Evolutionary conservation across 768 basidiomycete genomes (phyloP), one percentile per base, ranked within the genome.

Genomic region (Phaeotremella skinneri): DNA sequence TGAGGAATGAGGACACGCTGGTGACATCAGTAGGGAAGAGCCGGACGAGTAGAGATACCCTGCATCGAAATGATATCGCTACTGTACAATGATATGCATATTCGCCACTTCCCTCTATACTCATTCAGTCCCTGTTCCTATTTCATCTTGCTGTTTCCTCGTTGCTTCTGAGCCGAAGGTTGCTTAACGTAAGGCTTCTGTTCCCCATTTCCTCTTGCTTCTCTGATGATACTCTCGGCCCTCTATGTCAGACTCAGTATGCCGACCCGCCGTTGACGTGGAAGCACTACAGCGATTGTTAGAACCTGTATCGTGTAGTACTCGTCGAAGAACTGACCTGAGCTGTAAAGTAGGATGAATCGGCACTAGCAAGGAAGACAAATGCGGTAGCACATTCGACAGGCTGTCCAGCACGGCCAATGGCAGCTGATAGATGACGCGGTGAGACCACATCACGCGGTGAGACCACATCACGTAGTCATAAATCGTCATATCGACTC

Each of bases 401-500:
- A 3, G 83, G 83, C 66, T 83, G 82, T 14, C 82, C 82, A 0
- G 81, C 79, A 41, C 83, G 75, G 1, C 79, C 80, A 66, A 83
- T 82, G 3, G 82, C 80, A 0, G 78, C 76, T 57, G 67, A 16
- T 16, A 29, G 9, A 37, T 56, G 13, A 6, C 26, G n/a, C 32
- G 16, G 14, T 17, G 23, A 39, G 30, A 16, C 27, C 11, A 26
- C 29, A 41, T n/a, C n/a, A n/a, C n/a, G n/a, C n/a, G n/a, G n/a
- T n/a, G n/a, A n/a, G n/a, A n/a, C n/a, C n/a, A n/a, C n/a, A n/a
- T n/a, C n/a, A n/a, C n/a, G n/a, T n/a, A n/a, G n/a, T n/a, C n/a
- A n/a, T n/a, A n/a, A n/a, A n/a, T n/a, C n/a, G 17, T 37, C 34
- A 37, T 7, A 13, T 4, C 21, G 25, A 56, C 67, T 62, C 48